Percentiles rank a stretch among this genome's conserved stretches.
These are phyloP conservation scores for Chiua virens DNA, from an alignment of 768 basidiomycete species.

Conservation along the genomic window DNA sequence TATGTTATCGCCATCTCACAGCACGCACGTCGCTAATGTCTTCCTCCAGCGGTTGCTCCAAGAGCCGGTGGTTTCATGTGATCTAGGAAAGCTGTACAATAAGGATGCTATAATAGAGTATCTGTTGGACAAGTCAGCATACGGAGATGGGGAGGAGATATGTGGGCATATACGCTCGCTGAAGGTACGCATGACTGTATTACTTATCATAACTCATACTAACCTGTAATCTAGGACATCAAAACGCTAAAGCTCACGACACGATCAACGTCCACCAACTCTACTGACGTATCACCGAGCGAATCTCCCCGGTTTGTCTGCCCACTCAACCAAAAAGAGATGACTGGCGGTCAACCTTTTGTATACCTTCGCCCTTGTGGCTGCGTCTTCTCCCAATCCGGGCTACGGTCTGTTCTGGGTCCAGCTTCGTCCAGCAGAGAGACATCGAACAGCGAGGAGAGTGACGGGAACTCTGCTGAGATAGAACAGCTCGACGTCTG, in stretches of 20 bases:
- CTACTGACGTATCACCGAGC: conserved; percentile 37
- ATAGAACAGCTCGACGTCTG: conserved; percentile 55
- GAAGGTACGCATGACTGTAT: conserved; percentile 58
- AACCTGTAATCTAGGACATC: conserved; percentile 61
- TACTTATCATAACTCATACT: background rate
- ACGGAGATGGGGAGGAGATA: conserved; percentile 90
- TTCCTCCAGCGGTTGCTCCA: conserved; percentile 70
- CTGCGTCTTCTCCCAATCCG: conserved; percentile 87
- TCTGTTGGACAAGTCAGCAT: conserved; percentile 75
- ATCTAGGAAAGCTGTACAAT: conserved; percentile 93
- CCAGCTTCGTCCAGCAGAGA: conserved; percentile 29
- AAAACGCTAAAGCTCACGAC: conserved; percentile 79
- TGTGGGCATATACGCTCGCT: conserved; percentile 89
- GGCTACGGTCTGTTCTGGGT: conserved; percentile 58
- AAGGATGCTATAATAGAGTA: conserved; percentile 93
- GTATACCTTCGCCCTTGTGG: conserved; percentile 85
- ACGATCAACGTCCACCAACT: conserved; percentile 52
- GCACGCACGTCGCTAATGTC: background rate
- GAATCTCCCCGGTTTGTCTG: conserved; percentile 79
- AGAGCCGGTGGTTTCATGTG: conserved; percentile 89
- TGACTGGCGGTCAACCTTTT: conserved; percentile 90
- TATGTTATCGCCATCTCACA: conserved; percentile 24
- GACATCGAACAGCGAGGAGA: conserved; percentile 26
- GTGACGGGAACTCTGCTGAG: conserved; percentile 14
- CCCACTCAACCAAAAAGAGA: conserved; percentile 89